A percentile compares a stretch with the other conserved stretches of the same genome.
Conservation (phyloP, 2,329 filamentous ascomycete species). For the Monosporascus sp. region DNA sequence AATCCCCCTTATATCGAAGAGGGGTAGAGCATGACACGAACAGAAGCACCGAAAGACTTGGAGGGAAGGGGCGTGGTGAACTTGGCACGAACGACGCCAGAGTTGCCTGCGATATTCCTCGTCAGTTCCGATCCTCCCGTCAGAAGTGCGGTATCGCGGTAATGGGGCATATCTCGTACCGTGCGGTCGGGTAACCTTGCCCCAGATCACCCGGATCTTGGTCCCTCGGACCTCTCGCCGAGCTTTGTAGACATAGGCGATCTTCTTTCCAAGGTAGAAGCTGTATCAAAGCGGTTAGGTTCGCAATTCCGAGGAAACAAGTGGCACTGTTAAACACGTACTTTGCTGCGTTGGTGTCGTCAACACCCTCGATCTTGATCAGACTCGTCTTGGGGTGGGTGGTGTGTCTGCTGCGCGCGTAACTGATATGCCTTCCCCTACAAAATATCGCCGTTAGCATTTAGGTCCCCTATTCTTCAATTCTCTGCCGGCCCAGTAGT, state of each 20-base stretch:
- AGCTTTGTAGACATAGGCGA: constrained; percentile 97
- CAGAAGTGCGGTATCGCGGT: background rate
- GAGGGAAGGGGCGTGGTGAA: constrained; percentile 95
- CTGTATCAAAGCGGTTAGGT: constrained; percentile 30
- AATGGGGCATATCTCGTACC: constrained; percentile 47
- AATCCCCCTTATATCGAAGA: constrained; percentile 80
- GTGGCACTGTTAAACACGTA: constrained; percentile 46
- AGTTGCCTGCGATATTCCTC: constrained; percentile 64
- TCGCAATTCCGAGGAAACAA: background rate
- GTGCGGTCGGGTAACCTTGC: constrained; percentile 94
- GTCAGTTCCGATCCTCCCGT: constrained; percentile 8
- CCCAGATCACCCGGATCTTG: constrained; percentile 99
- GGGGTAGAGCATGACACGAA: constrained; percentile 97
- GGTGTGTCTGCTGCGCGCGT: constrained; percentile 91
- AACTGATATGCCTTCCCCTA: constrained; percentile 97
- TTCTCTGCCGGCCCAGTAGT: background rate
- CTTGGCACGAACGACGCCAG: constrained; percentile 94
- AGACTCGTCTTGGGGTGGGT: constrained; percentile 87
- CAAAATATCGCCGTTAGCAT: constrained; percentile 19
- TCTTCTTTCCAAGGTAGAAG: constrained; percentile 99
- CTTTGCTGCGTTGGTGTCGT: constrained; percentile 82
- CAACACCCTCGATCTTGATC: constrained; percentile 98
- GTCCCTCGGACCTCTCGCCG: constrained; percentile 92
- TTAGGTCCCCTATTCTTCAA: background rate
- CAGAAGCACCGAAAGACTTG: constrained; percentile 92